phyloP scores from a whole-genome alignment of 352 stramenopile genomes.

The Pythium catenulatum region DNA sequence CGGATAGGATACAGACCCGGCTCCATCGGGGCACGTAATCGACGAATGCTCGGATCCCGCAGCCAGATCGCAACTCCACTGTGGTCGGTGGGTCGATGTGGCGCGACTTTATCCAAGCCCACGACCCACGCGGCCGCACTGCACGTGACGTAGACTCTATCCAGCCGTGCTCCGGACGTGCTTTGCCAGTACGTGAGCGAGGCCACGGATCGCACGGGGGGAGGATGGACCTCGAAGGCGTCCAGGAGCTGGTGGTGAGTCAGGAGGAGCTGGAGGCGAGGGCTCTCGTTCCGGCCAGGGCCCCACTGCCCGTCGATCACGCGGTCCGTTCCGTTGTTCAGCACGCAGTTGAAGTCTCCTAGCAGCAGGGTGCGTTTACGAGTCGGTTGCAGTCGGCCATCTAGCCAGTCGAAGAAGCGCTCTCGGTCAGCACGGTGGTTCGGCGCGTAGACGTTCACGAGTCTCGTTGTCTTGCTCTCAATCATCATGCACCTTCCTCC shows the following conservation, averaged over 20 bases:
- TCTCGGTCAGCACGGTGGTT: not conserved
- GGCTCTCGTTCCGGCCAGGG: not conserved
- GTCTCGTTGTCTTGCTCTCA: not conserved
- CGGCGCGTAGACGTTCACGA: not conserved
- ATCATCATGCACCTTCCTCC: not conserved
- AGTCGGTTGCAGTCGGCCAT: too few species aligned
- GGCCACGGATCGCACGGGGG: too few species aligned
- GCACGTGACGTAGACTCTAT: not conserved
- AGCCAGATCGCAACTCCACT: not conserved
- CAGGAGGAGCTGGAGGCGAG: not conserved
- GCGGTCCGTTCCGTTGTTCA: not conserved
- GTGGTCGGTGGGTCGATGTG: not conserved
- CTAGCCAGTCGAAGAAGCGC: not conserved
- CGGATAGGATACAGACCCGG: not conserved
- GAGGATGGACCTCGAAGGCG: not conserved
- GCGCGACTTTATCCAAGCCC: not conserved
- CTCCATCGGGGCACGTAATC: not conserved
- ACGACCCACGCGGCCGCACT: not conserved
- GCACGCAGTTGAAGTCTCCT: not conserved
- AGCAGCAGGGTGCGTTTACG: not conserved
- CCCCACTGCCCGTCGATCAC: not conserved
- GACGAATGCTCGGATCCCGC: not conserved
- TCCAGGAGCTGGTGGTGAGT: not conserved
- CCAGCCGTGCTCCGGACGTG: not conserved
- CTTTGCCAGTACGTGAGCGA: conserved; percentile 12